A percentile compares a stretch with the other conserved stretches of the same genome.
phyloP scores from a whole-genome alignment of 208 protist genomes.

The Crithidia acanthocephali region DNA sequence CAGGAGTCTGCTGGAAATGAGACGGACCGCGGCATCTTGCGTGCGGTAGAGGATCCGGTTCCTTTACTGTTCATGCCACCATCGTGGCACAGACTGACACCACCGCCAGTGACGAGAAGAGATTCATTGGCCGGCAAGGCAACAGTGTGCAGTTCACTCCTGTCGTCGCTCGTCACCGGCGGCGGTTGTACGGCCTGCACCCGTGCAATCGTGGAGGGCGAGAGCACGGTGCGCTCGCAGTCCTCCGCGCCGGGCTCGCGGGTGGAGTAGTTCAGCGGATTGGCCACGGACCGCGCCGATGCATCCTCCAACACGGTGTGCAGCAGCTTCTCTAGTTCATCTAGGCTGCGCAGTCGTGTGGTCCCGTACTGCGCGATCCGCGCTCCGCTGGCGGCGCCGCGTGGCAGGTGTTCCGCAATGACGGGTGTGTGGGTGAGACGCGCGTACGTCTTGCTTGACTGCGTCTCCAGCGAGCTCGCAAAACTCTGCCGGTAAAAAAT shows the following conservation, averaged over 20 bases:
- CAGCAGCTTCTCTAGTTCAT: slow-evolving; percentile 41
- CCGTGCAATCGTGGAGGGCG: neutral
- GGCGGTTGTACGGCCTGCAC: neutral
- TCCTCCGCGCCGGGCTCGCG: slow-evolving; percentile 9
- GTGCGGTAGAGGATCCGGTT: neutral
- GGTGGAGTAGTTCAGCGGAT: neutral
- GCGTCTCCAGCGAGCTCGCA: slow-evolving; percentile 39
- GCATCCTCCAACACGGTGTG: slow-evolving; percentile 16
- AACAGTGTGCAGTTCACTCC: neutral
- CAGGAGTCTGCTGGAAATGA: slow-evolving; percentile 6
- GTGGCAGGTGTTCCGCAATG: slow-evolving; percentile 35
- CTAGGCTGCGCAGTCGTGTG: slow-evolving; percentile 31
- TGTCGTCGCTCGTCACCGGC: neutral
- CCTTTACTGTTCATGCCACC: neutral
- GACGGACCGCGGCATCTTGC: slow-evolving; percentile 4
- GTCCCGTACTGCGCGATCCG: slow-evolving; percentile 45
- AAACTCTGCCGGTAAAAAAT: slow-evolving; percentile 58
- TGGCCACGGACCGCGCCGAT: neutral
- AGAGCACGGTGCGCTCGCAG: slow-evolving; percentile 2
- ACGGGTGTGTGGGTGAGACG: slow-evolving; percentile 54
- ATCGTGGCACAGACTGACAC: neutral
- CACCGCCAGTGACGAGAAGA: neutral
- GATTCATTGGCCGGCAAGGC: neutral
- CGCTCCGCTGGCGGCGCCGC: slow-evolving; percentile 26
- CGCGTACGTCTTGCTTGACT: slow-evolving; percentile 45